Percentiles rank a stretch among this genome's conserved stretches.
phyloP scores from a whole-genome alignment of 179 eudicot genomes.

The Amaranthus tricolor region DNA sequence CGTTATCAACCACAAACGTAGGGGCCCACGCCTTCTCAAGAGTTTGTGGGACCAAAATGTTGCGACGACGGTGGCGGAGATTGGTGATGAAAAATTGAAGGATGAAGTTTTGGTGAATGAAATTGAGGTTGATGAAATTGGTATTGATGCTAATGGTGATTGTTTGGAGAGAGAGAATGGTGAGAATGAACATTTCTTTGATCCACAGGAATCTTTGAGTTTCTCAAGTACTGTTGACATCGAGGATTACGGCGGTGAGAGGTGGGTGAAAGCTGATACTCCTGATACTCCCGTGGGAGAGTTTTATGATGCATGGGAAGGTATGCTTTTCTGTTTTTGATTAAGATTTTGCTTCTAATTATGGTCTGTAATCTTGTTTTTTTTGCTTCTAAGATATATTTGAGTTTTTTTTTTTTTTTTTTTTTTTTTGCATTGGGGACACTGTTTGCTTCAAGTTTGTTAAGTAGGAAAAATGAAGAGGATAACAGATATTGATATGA shows the following conservation, averaged over 20 bases:
- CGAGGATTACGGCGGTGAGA: conserved; percentile 46
- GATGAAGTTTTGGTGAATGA: too few species aligned
- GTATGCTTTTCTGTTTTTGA: not conserved
- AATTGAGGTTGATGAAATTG: too few species aligned
- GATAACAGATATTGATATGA: not conserved
- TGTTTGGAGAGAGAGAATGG: conserved; percentile 6
- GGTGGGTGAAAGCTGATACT: conserved; percentile 36
- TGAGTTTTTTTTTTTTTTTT: too few species aligned
- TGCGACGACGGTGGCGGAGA: too few species aligned
- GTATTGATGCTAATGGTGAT: too few species aligned
- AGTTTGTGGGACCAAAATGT: too few species aligned
- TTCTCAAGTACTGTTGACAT: conserved; percentile 27
- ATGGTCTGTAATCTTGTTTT: too few species aligned
- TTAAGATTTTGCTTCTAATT: not conserved
- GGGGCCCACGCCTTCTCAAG: too few species aligned
- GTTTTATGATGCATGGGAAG: conserved; percentile 82
- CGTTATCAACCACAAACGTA: too few species aligned
- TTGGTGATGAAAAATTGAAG: too few species aligned
- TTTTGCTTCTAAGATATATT: too few species aligned
- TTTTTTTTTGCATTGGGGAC: not conserved
- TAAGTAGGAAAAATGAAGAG: not conserved
- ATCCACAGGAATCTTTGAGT: conserved; percentile 24
- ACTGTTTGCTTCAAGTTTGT: not conserved
- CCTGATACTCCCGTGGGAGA: conserved; percentile 49
- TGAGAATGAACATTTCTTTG: conserved; percentile 47